Evolutionary conservation across 1,284 basidiomycete genomes (phyloP).

Genomic region (Xerocomus amazonicus): DNA sequence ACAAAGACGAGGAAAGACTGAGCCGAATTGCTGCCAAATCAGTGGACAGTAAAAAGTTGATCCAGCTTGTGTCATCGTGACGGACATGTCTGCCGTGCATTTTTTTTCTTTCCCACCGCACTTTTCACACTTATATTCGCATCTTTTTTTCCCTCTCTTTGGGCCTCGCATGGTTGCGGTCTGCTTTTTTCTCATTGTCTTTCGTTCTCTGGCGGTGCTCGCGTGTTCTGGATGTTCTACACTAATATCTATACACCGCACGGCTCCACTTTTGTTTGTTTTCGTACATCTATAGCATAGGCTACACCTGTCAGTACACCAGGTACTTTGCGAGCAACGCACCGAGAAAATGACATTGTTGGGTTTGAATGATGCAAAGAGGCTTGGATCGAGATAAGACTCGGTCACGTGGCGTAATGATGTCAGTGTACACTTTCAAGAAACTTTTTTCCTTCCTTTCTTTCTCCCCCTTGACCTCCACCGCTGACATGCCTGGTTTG

Average conservation of each 20-base stretch:
- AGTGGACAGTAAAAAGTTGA: conserved; percentile 53
- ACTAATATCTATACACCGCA: conserved; percentile 33
- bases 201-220: conserved; percentile 29
- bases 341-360: conserved; percentile 13
- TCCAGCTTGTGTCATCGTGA: conserved; percentile 52
- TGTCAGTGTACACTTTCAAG: background rate
- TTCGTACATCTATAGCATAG: conserved; percentile 26
- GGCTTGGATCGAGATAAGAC: background rate
- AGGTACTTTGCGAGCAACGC: conserved; percentile 21
- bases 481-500: conserved; percentile 13
- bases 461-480: background rate
- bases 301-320: conserved; percentile 24
- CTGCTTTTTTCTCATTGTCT: conserved; percentile 4
- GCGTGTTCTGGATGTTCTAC: conserved; percentile 29
- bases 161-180: conserved; percentile 13
- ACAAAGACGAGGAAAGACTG: conserved; percentile 54
- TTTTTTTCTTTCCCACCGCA: conserved; percentile 1
- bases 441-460: background rate
- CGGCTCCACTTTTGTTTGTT: conserved; percentile 25
- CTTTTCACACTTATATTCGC: conserved; percentile 14
- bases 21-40: conserved; percentile 57
- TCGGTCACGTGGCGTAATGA: background rate
- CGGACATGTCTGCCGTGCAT: conserved; percentile 16
- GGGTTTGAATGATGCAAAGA: too few relatives aligned
- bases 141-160: conserved; percentile 9